Evolutionary conservation across 441 rosid genomes (phyloP).

Genomic region (Biscutella laevigata): DNA sequence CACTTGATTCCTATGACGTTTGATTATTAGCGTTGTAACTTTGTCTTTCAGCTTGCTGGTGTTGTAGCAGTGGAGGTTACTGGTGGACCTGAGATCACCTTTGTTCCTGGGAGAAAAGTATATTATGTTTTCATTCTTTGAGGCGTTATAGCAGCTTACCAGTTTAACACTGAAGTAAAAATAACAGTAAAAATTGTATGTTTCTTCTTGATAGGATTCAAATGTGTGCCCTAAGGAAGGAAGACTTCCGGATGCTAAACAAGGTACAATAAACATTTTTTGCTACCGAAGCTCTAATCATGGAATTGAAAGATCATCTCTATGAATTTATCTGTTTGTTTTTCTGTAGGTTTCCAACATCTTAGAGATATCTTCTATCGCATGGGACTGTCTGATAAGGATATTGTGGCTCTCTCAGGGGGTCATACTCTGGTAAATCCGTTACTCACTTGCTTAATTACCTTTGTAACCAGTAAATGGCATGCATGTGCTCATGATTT

Average conservation of each 20-base stretch:
- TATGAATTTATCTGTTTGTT: background rate
- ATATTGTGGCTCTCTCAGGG: constrained; percentile 90
- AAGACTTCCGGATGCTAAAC: constrained; percentile 74
- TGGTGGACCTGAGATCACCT: constrained; percentile 77
- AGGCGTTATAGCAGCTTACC: background rate
- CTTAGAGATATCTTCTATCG: constrained; percentile 66
- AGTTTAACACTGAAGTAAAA: background rate
- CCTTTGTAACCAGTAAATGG: background rate
- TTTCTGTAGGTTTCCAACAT: constrained; percentile 47
- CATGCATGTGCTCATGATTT: background rate
- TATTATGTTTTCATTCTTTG: constrained; percentile 3
- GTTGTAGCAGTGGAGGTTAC: constrained; percentile 94
- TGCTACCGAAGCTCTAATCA: background rate
- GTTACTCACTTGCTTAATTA: background rate
- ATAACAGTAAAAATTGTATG: background rate
- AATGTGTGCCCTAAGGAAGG: constrained; percentile 56
- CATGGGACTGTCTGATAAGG: constrained; percentile 81
- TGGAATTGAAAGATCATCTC: background rate
- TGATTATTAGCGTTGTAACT: no score
- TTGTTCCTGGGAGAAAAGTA: constrained; percentile 90
- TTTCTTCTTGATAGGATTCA: constrained; percentile 51
- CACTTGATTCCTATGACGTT: no score
- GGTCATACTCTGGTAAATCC: constrained; percentile 72
- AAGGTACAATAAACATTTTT: constrained; percentile 32
- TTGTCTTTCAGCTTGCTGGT: constrained; percentile 92